Evolutionary conservation across 2,329 filamentous ascomycete genomes (phyloP), one percentile per base, ranked within the genome.

Genomic region (Gnomoniopsis sp.): DNA sequence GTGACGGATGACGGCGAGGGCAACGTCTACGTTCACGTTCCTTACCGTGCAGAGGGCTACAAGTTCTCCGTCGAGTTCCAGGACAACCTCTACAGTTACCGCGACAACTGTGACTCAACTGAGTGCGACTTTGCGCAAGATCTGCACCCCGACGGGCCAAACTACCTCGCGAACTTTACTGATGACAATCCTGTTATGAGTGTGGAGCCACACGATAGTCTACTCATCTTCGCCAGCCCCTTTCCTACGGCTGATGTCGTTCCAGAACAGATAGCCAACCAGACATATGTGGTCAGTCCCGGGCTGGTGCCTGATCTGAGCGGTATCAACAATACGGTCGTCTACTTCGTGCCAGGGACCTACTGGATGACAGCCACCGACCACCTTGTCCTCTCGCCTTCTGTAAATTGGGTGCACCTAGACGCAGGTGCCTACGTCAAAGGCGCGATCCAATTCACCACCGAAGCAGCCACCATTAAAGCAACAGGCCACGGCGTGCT

Each of bases 341-440:
- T 69, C 19, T 68, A 67, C 56, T 69, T 71, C 47, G 62, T 60
- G 10, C 67, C 64, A 22, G 72, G 72, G 2, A 68, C 72, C 15
- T 72, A 74, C 63, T 69, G 65, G 64, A 59, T 70, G 41, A 61
- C 59, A 2, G 47, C 30, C 34, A 55, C 55, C n/a, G 41, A 55
- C 26, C 59, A 61, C 10, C 21, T 51, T 7, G 43, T 61, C 6
- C 55, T 61, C 11, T 55, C 55, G 1, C 22, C 47, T 17, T 58
- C 51, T 1, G 56, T 58, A 14, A 43, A 63, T 22, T 74, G 69
- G 64, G 65, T 69, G 2, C 67, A 71, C 48, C 51, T 71, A 8
- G 68, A 65, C 21, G 66, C 62, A 33, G 72, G 72, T 0, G 69
- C 72, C 12, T 74, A 73, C 54, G 69, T 74, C 57, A 75, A 75